Conservation (phyloP, 169 alveolate genomes). For the Theileria luwenshuni region DNA sequence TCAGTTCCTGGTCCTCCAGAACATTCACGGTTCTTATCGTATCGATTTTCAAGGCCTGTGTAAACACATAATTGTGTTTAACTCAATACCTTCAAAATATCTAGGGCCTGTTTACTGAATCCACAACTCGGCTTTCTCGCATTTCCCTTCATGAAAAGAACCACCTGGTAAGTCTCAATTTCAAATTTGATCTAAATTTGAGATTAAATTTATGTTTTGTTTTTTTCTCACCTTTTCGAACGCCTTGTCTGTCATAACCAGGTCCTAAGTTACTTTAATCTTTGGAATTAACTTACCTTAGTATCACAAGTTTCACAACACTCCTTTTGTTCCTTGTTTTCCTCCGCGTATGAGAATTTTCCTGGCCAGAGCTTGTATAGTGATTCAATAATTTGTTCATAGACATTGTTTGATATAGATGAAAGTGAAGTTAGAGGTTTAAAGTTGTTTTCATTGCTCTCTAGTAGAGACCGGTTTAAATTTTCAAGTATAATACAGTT, state of each 20-base stretch:
- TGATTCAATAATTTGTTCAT: background rate
- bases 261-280: background rate
- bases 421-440: background rate
- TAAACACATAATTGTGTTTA: background rate
- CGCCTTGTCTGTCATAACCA: slow-evolving; percentile 39
- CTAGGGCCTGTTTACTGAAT: slow-evolving; percentile 78
- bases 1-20: slow-evolving; percentile 77
- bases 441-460: background rate
- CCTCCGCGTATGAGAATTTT: slow-evolving; percentile 8
- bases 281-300: slow-evolving; percentile 20
- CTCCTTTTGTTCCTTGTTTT: background rate
- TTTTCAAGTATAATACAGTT: slow-evolving; percentile 17
- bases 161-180: slow-evolving; percentile 68
- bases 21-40: slow-evolving; percentile 83
- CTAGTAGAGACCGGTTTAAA: background rate
- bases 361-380: background rate
- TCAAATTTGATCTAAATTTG: slow-evolving; percentile 54
- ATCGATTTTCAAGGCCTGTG: slow-evolving; percentile 62
- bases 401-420: background rate
- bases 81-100: slow-evolving; percentile 67
- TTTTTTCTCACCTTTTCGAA: slow-evolving; percentile 26
- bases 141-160: slow-evolving; percentile 82
- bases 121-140: slow-evolving; percentile 80
- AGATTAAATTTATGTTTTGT: background rate
- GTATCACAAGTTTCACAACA: slow-evolving; percentile 13